These are phyloP conservation scores for Colletotrichum shisoi DNA, from an alignment of 2,329 filamentous ascomycete genomes.

Conservation along the genomic window DNA sequence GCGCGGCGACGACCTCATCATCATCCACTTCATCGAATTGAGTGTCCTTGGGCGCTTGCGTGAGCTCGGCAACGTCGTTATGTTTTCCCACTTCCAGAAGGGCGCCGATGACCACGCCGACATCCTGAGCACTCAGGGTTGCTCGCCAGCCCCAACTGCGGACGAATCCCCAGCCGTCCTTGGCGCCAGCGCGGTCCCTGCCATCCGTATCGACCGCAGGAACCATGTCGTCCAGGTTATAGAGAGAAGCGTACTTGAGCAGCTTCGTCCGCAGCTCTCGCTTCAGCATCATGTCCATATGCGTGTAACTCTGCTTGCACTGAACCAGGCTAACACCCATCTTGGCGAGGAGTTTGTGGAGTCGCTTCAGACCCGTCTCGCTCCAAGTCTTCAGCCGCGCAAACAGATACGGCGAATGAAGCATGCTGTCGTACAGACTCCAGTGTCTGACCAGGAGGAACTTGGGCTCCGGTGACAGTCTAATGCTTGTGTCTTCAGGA, in stretches of 20 bases:
- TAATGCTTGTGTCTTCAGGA: constrained; percentile 90
- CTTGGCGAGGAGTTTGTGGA: constrained; percentile 94
- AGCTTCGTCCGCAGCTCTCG: constrained; percentile 83
- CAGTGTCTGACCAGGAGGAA: constrained; percentile 94
- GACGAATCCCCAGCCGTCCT: constrained; percentile 97
- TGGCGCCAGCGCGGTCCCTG: constrained; percentile 72
- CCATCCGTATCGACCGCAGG: constrained; percentile 77
- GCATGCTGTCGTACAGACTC: constrained; percentile 98
- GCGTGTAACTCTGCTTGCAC: constrained; percentile 93
- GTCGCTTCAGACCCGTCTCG: constrained; percentile 82
- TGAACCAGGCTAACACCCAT: constrained; percentile 96
- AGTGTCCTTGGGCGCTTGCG: constrained; percentile 46
- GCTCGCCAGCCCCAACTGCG: constrained; percentile 98
- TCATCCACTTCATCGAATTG: constrained; percentile 55
- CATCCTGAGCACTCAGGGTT: constrained; percentile 90
- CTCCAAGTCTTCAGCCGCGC: constrained; percentile 94
- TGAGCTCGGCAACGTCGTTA: constrained; percentile 48
- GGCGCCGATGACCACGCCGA: constrained; percentile 89
- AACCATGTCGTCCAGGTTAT: constrained; percentile 92
- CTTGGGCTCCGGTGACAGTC: constrained; percentile 89
- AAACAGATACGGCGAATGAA: constrained; percentile 94
- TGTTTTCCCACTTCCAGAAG: constrained; percentile 88
- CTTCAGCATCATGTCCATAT: constrained; percentile 98
- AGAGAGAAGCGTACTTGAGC: constrained; percentile 89
- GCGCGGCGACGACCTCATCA: constrained; percentile 54